Evolutionary conservation across 2,329 filamentous ascomycete species (phyloP), one percentile per base, ranked within the genome.

Genomic region (Beauveria australis): DNA sequence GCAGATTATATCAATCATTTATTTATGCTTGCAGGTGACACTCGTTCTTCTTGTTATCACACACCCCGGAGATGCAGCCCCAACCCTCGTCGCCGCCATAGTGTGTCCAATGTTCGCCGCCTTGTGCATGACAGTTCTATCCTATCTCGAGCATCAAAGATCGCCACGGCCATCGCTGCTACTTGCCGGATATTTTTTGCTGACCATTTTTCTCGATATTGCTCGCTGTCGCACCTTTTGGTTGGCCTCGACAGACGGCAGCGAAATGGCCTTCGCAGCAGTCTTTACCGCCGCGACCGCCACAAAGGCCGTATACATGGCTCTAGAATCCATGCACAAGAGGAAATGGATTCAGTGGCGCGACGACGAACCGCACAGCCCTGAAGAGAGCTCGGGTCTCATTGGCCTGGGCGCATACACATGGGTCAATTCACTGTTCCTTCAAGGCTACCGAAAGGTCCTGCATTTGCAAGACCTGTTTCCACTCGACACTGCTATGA

Each of bases 121-220:
- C 1, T 44, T 74, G 3, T 65, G 65, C n/a, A 63, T 73, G 5
- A 60, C 68, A 3, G 44, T 65, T 0, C 58, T 77, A 3, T 76
- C 74, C 0, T 74, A 66, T 51, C 30, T 63, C 1, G 75, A 78
- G 59, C 76, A 78, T 62, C 63, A 64, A 54, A 74, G 64, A 16
- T 69, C 74, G 1, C 69, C 68, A 0, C 69, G 76, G 1, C 78
- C 79, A 0, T 81, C 79, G 0, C 67, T 75, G 0, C 57, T 81
- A 3, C 66, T 82, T 14, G 73, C 67, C 18, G 62, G 66, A 12
- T 81, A 76, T 54, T 62, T 81, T 3, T 63, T 75, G 10, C 43
- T 79, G 3, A 76, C 76, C 1, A 63, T 78, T 0, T 64, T 81
- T 1, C 71, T 81, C 26, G 80, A 82, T 43, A 65, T 73, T 3